Percentiles rank a stretch among this genome's conserved stretches.
Evolutionary conservation across 1,284 basidiomycete genomes (phyloP).

Genomic region (Butyriboletus appendiculatus): DNA sequence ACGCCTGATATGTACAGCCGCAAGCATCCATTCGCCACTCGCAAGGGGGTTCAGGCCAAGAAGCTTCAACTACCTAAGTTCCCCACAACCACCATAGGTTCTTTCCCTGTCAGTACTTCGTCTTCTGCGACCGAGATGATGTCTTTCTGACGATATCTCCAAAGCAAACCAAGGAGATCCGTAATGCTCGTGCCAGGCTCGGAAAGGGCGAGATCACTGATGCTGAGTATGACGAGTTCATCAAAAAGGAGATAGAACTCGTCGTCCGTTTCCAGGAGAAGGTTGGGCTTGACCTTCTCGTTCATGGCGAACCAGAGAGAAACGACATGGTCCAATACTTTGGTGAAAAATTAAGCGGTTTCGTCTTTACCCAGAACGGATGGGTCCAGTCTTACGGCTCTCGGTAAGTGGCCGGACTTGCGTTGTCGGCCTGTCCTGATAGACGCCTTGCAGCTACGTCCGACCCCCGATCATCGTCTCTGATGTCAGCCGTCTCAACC

Average conservation of each 20-base stretch:
- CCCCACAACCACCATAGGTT: slow-evolving; percentile 98
- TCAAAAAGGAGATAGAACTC: slow-evolving; percentile 95
- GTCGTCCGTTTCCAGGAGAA: slow-evolving; percentile 98
- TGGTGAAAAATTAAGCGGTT: slow-evolving; percentile 94
- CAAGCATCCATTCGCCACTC: slow-evolving; percentile 87
- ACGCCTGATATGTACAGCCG: slow-evolving; percentile 88
- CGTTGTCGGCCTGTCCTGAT: slow-evolving; percentile 21
- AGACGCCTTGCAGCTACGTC: slow-evolving; percentile 76
- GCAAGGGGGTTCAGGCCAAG: slow-evolving; percentile 89
- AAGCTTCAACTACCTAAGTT: slow-evolving; percentile 93
- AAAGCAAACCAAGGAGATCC: slow-evolving; percentile 99
- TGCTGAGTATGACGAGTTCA: slow-evolving; percentile 95
- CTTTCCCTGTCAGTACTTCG: slow-evolving; percentile 76
- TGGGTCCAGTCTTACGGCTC: slow-evolving; percentile 99
- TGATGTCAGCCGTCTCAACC: slow-evolving; percentile 90
- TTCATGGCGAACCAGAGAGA: slow-evolving; percentile 98
- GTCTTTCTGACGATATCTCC: slow-evolving; percentile 2
- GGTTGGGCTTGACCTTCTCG: slow-evolving; percentile 94
- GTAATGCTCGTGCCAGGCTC: slow-evolving; percentile 92
- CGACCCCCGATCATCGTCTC: slow-evolving; percentile 99
- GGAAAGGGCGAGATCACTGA: slow-evolving; percentile 90
- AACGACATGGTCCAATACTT: slow-evolving; percentile 99
- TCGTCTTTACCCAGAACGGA: slow-evolving; percentile 97
- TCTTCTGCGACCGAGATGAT: neutral
- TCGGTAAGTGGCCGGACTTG: slow-evolving; percentile 50